Base-by-base conservation (phyloP, 371 early-diverging fungal species). In the Mortierella sp. region DNA sequence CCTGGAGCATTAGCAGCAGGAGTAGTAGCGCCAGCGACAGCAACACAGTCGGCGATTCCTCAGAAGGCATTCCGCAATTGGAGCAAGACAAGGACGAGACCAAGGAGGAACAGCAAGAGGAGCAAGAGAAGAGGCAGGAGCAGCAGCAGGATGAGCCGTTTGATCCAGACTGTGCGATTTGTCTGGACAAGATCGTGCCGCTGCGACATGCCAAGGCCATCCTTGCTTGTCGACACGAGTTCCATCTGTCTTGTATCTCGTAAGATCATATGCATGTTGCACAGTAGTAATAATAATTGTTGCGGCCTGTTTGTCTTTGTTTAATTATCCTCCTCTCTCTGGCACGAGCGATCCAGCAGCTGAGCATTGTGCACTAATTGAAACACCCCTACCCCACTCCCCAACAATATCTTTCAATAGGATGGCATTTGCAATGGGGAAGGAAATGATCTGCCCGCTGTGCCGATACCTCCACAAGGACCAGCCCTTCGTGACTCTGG, bases 181-280 rank as follows among this genome's bases (percentile, higher is more conserved):
- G 80, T 52, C 65, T 80, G 14, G 80, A 76, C 45, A 70, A 2
- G 44, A 76, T 80, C 26, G 44, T n/a, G n/a, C 73, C 76, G 11
- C 22, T 52, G 9, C 63, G 69, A 1, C 80, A 80, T 66, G 80
- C 80, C 48, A 76, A 68, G 63, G 80, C 76, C 22, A 67, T 44
- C 34, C 67, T 80, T 11, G 80, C 80, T 22, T 80, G 80, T 34
- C 70, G 72, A 41, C 80, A 80, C 43, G 73, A 76, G 52, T 80
- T 76, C 44, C 80, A 80, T 52, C 73, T 80, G n/a, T 80, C 80
- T 1, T 80, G 80, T n/a, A 80, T 80, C 41, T 76, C 80, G 80
- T 80, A 76, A 66, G 80, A 73, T 26, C 39, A 13, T 34, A 4
- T 1, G 43, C 16, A 24, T 43, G 4, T 39, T 7, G 19, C 22